Evolutionary conservation across 2,329 filamentous ascomycete species (phyloP).

Genomic region (Xylariaceae sp.): DNA sequence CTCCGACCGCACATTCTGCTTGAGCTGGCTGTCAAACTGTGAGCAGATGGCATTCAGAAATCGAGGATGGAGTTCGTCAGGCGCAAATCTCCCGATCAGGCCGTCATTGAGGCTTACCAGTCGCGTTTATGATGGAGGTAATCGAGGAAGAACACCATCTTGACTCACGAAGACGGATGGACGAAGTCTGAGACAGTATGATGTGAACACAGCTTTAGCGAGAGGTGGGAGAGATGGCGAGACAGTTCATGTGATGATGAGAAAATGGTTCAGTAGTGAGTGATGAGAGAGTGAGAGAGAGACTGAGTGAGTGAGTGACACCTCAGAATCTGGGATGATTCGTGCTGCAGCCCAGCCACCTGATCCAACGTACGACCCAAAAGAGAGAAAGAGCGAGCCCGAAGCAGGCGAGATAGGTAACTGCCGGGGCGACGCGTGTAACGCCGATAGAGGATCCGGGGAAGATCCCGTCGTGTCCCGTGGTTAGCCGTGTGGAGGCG

Average conservation of each 20-base stretch:
- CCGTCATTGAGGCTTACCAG: conserved; percentile 49
- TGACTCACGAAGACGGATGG: neutral
- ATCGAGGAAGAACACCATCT: conserved; percentile 41
- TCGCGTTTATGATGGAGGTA: conserved; percentile 67
- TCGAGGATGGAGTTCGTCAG: neutral
- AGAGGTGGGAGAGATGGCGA: neutral
- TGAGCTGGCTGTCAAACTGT: conserved; percentile 57
- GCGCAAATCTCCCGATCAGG: neutral
- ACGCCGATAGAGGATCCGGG: neutral
- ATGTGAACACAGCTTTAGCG: neutral
- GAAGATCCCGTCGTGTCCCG: neutral
- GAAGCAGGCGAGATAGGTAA: neutral
- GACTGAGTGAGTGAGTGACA: neutral
- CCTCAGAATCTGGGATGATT: neutral
- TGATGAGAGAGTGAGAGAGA: neutral
- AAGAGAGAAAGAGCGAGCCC: neutral
- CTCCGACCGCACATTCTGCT: conserved; percentile 68
- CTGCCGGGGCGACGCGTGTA: neutral
- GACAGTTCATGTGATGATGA: neutral
- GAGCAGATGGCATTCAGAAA: conserved; percentile 20
- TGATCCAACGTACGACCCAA: neutral
- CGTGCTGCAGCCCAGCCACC: neutral
- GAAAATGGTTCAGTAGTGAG: neutral
- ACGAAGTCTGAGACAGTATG: neutral
- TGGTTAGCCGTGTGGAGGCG: neutral